A percentile compares a stretch with the other conserved stretches of the same genome.
These are phyloP conservation scores for Trametes sp. DNA, from an alignment of 1,284 basidiomycete genomes.

Conservation along the genomic window DNA sequence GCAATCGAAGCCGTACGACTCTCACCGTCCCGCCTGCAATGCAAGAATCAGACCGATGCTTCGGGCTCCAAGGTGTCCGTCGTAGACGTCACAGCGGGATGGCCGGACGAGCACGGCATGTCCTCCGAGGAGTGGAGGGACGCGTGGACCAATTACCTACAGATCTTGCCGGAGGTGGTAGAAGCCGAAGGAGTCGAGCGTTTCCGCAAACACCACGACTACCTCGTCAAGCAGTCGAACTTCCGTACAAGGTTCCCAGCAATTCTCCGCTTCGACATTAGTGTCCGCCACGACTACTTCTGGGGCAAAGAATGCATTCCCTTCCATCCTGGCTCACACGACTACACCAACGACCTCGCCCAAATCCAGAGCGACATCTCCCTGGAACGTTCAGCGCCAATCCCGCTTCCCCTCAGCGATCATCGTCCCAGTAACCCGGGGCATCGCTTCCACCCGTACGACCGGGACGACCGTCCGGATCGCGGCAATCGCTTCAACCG, in stretches of 20 bases:
- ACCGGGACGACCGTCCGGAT: background rate
- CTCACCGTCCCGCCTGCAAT: background rate
- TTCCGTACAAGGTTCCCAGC: constrained; percentile 9
- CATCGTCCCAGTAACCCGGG: background rate
- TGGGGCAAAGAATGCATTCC: background rate
- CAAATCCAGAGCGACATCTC: background rate
- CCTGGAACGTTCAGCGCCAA: background rate
- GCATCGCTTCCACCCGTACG: constrained; percentile 3
- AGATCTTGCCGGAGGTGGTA: constrained; percentile 5
- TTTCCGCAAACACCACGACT: constrained; percentile 12
- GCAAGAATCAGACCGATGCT: constrained; percentile 7
- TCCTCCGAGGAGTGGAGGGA: constrained; percentile 17
- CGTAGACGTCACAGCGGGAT: constrained; percentile 8
- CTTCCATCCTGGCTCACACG: background rate
- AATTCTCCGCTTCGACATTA: constrained; percentile 19
- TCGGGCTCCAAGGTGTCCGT: constrained; percentile 6
- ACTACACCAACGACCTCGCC: background rate
- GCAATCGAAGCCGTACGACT: constrained; percentile 6
- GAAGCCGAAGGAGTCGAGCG: background rate
- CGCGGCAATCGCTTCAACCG: background rate
- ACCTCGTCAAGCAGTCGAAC: constrained; percentile 1
- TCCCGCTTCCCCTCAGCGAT: no score
- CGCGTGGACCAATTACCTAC: constrained; percentile 16
- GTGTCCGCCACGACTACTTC: constrained; percentile 14
- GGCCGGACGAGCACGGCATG: constrained; percentile 9